These are phyloP conservation scores for Phytophthora quininea DNA, from an alignment of 352 stramenopile genomes.

Conservation along the genomic window DNA sequence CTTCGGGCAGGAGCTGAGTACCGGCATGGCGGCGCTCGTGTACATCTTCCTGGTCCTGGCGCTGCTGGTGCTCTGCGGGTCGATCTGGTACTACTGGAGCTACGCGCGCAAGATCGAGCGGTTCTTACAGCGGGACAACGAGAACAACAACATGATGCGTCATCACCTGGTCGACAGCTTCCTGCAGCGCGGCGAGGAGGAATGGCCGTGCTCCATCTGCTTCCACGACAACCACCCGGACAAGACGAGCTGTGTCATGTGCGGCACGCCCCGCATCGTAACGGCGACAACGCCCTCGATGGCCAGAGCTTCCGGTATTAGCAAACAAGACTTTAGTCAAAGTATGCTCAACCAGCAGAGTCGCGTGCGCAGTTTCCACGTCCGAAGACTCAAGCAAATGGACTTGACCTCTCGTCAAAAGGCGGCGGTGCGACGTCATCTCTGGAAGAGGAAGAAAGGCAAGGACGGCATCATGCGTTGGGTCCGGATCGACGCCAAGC, in stretches of 20 bases:
- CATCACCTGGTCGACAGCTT: slow-evolving; percentile 88
- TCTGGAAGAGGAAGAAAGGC: slow-evolving; percentile 79
- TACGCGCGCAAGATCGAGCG: slow-evolving; percentile 88
- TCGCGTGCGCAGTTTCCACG: slow-evolving; percentile 83
- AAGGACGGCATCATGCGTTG: slow-evolving; percentile 79
- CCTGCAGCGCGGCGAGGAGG: slow-evolving; percentile 75
- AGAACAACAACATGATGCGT: slow-evolving; percentile 91
- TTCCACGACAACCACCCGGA: slow-evolving; percentile 89
- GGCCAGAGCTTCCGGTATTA: slow-evolving; percentile 70
- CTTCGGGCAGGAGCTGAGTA: slow-evolving; percentile 78
- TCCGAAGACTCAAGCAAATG: slow-evolving; percentile 86
- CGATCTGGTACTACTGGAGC: slow-evolving; percentile 90
- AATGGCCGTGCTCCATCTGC: slow-evolving; percentile 89
- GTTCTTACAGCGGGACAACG: slow-evolving; percentile 81
- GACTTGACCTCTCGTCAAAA: slow-evolving; percentile 83
- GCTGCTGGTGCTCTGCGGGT: slow-evolving; percentile 67
- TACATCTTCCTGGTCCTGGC: slow-evolving; percentile 81
- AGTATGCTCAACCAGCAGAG: slow-evolving; percentile 84
- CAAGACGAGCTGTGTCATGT: slow-evolving; percentile 86
- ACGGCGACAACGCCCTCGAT: slow-evolving; percentile 63
- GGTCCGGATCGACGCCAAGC: slow-evolving; percentile 76
- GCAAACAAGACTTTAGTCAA: slow-evolving; percentile 70
- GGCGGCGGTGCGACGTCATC: slow-evolving; percentile 71
- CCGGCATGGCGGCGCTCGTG: slow-evolving; percentile 71
- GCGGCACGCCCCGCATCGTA: slow-evolving; percentile 73